Conservation (phyloP, 2,329 filamentous ascomycete species). For the Alternaria triticimaculans region DNA sequence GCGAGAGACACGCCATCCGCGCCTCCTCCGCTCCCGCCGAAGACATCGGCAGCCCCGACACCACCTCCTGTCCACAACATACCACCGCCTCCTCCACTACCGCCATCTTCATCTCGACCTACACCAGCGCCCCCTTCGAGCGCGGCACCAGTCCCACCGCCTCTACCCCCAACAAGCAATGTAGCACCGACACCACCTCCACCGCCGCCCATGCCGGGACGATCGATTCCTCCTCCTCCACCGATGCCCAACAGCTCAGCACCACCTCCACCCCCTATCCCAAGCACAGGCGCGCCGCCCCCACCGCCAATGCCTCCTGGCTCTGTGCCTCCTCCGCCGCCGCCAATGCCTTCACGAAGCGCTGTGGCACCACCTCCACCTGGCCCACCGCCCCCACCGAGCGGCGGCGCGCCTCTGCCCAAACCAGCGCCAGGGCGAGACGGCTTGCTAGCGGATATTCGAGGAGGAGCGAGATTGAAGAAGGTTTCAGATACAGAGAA, state of each 20-base stretch:
- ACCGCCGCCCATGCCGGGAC: constrained; percentile 4
- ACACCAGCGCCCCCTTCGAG: constrained; percentile 33
- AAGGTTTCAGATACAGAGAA: constrained; percentile 77
- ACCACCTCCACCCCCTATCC: constrained; percentile 30
- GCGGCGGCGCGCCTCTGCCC: constrained; percentile 36
- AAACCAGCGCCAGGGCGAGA: constrained; percentile 58
- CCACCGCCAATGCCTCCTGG: constrained; percentile 41
- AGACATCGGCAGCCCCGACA: constrained; percentile 51
- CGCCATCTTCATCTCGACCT: constrained; percentile 37
- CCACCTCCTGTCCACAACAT: constrained; percentile 66
- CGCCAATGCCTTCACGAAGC: constrained; percentile 37
- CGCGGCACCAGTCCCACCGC: constrained; percentile 39
- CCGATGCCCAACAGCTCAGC: constrained; percentile 16
- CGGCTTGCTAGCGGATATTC: constrained; percentile 74
- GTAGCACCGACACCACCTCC: constrained; percentile 36
- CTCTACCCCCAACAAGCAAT: constrained; percentile 33
- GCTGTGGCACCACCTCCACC: constrained; percentile 39
- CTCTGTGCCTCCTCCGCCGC: constrained; percentile 53
- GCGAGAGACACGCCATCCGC: constrained; percentile 51
- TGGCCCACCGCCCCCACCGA: constrained; percentile 40
- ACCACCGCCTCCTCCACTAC: constrained; percentile 33
- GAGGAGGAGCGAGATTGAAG: constrained; percentile 69
- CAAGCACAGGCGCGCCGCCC: constrained; percentile 13
- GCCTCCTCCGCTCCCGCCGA: constrained; percentile 48
- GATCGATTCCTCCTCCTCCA: constrained; percentile 1